Evolutionary conservation across 768 basidiomycete genomes (phyloP).

Genomic region (Tylopilus plumbeoviolaceoides): DNA sequence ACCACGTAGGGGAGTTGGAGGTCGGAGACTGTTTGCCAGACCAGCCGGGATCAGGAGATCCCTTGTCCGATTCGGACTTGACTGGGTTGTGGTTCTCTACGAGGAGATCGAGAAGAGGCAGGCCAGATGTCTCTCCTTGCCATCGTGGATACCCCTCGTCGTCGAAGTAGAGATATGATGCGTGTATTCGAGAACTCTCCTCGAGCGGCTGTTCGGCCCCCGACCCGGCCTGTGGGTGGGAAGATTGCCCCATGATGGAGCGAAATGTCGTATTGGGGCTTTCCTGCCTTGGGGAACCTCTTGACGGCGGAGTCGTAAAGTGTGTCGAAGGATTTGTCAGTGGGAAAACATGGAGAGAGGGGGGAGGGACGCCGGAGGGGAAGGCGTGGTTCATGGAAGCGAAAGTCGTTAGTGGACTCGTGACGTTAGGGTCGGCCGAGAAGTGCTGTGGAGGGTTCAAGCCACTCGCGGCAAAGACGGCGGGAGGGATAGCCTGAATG

Average conservation of each 20-base stretch:
- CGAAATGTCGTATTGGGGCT: conserved; percentile 42
- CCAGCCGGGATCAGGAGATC: conserved; percentile 25
- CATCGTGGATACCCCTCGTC: conserved; percentile 85
- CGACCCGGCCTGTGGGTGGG: conserved; percentile 23
- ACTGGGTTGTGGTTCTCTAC: conserved; percentile 61
- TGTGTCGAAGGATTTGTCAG: conserved; percentile 79
- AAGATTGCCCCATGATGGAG: conserved; percentile 36
- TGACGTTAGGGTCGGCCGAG: conserved; percentile 28
- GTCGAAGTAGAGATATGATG: conserved; percentile 82
- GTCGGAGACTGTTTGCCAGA: conserved; percentile 31
- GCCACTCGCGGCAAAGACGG: conserved; percentile 67
- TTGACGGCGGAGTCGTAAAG: conserved; percentile 50
- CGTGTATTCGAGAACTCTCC: conserved; percentile 60
- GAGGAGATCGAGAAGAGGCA: conserved; percentile 81
- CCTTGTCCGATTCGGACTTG: conserved; percentile 32
- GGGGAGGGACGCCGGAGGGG: conserved; percentile 67
- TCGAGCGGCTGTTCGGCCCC: conserved; percentile 46
- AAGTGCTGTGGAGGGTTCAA: conserved; percentile 33
- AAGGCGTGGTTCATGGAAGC: conserved; percentile 39
- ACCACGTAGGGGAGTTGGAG: conserved; percentile 55
- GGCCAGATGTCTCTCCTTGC: conserved; percentile 92
- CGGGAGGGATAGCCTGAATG: conserved; percentile 80
- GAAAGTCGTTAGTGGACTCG: conserved; percentile 36
- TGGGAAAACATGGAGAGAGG: conserved; percentile 72
- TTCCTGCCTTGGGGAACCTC: conserved; percentile 41